These are phyloP conservation scores for Hyaloscypha variabilis DNA, from an alignment of 495 filamentous ascomycete genomes.

Conservation along the genomic window DNA sequence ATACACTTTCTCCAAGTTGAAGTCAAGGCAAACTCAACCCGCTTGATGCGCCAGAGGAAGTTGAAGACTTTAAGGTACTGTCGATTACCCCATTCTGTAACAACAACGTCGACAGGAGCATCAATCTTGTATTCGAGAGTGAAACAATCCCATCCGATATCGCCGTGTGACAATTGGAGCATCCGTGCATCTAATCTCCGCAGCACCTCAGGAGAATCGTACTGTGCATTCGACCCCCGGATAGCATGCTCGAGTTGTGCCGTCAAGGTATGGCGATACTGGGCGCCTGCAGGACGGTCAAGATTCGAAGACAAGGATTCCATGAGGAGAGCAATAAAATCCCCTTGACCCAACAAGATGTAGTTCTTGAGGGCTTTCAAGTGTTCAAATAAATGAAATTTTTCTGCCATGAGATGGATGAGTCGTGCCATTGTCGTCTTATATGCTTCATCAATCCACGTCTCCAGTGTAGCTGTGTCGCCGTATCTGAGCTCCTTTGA, in stretches of 20 bases:
- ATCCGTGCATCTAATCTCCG: constrained; percentile 93
- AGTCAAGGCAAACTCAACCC: constrained; percentile 90
- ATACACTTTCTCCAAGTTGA: constrained; percentile 95
- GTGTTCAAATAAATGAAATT: constrained; percentile 93
- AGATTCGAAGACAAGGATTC: constrained; percentile 90
- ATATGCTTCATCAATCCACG: constrained; percentile 95
- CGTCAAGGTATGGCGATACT: constrained; percentile 94
- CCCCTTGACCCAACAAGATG: constrained; percentile 90
- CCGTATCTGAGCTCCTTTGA: constrained; percentile 94
- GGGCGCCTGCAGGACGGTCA: constrained; percentile 91
- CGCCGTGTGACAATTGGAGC: constrained; percentile 92
- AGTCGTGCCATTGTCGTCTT: constrained; percentile 95
- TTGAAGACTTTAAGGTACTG: constrained; percentile 99
- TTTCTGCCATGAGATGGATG: constrained; percentile 90
- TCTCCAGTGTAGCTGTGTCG: constrained; percentile 87
- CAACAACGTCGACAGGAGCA: constrained; percentile 94
- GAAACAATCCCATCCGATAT: constrained; percentile 99
- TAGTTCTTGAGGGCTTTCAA: constrained; percentile 92
- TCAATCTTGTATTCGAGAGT: constrained; percentile 99
- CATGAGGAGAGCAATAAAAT: constrained; percentile 98
- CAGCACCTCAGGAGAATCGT: constrained; percentile 90
- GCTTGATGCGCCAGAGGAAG: constrained; percentile 97
- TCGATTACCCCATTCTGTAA: constrained; percentile 89
- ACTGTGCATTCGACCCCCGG: constrained; percentile 95
- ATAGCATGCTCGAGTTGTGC: constrained; percentile 98